These are phyloP conservation scores for Pyracantha coccinea DNA, from an alignment of 331 rosid species.

Conservation along the genomic window DNA sequence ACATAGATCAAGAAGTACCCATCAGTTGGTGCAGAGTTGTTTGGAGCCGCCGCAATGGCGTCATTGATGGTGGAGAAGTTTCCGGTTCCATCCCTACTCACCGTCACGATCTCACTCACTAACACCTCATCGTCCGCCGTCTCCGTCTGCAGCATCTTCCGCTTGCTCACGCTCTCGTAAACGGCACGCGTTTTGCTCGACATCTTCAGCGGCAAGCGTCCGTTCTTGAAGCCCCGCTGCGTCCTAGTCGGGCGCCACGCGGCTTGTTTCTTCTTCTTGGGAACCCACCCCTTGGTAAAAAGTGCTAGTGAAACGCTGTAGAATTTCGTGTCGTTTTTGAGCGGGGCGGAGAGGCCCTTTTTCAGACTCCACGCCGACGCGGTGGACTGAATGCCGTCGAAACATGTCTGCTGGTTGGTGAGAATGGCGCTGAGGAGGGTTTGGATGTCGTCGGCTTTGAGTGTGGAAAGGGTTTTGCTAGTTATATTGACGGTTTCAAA, in stretches of 20 bases:
- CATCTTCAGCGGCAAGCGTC: slow-evolving; percentile 67
- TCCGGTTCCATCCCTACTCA: slow-evolving; percentile 66
- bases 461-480: slow-evolving; percentile 21
- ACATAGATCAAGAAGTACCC: slow-evolving; percentile 74
- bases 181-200: slow-evolving; percentile 38
- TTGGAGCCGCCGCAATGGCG: slow-evolving; percentile 74
- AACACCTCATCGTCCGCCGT: slow-evolving; percentile 21
- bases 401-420: slow-evolving; percentile 85
- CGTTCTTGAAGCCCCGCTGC: slow-evolving; percentile 42
- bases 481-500: slow-evolving; percentile 41
- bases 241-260: slow-evolving; percentile 16
- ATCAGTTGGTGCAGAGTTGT: slow-evolving; percentile 39
- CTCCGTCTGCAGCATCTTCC: slow-evolving; percentile 37
- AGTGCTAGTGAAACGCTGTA: slow-evolving; percentile 72
- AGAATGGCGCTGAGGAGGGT: slow-evolving; percentile 61
- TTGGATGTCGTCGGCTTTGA: slow-evolving; percentile 57
- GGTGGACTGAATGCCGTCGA: slow-evolving; percentile 61
- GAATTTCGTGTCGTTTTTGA: slow-evolving; percentile 62
- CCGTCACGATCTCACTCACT: slow-evolving; percentile 58
- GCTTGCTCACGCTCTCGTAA: slow-evolving; percentile 53
- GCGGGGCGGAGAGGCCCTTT: slow-evolving; percentile 49
- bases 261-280: slow-evolving; percentile 13
- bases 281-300: slow-evolving; percentile 75
- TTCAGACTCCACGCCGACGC: slow-evolving; percentile 53
- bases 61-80: slow-evolving; percentile 73